Conservation (phyloP, 2,329 filamentous ascomycete species). For the Knufia fluminis region DNA sequence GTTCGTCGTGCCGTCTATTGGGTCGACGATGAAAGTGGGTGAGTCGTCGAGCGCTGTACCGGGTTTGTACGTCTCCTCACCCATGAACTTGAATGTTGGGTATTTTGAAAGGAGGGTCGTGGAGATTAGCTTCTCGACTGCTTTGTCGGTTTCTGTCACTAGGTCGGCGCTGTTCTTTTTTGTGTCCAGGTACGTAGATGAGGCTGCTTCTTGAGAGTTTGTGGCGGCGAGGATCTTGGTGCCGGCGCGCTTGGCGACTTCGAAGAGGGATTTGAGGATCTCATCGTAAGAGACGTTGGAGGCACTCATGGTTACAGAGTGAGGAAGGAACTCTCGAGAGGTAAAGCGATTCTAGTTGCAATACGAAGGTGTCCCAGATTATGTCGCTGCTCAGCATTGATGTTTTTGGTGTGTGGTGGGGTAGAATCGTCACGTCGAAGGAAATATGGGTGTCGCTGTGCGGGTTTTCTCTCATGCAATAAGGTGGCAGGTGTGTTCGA, state of each 20-base stretch:
- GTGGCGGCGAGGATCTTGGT: slow-evolving; percentile 34
- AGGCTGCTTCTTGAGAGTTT: slow-evolving; percentile 26
- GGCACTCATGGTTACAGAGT: neutral
- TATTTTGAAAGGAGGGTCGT: slow-evolving; percentile 42
- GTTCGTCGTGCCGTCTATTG: slow-evolving; percentile 57
- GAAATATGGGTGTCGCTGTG: too few species aligned
- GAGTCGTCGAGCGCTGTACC: slow-evolving; percentile 41
- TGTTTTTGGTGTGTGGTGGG: too few species aligned
- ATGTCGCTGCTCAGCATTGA: too few species aligned
- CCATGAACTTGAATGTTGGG: slow-evolving; percentile 44
- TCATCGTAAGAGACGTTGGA: slow-evolving; percentile 6
- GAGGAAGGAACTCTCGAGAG: too few species aligned
- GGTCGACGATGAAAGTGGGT: slow-evolving; percentile 55
- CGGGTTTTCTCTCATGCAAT: too few species aligned
- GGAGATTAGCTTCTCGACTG: slow-evolving; percentile 51
- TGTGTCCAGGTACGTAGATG: slow-evolving; percentile 29
- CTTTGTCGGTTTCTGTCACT: slow-evolving; percentile 55
- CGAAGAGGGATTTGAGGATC: slow-evolving; percentile 35
- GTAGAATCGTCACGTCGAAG: too few species aligned
- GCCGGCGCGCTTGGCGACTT: slow-evolving; percentile 33
- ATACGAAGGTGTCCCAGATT: too few species aligned
- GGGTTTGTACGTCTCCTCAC: slow-evolving; percentile 52
- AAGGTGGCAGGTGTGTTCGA: too few species aligned
- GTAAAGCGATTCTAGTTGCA: too few species aligned
- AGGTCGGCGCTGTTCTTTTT: slow-evolving; percentile 49